A percentile compares a stretch with the other conserved stretches of the same genome.
phyloP scores from a whole-genome alignment of 2,329 filamentous ascomycete genomes.

The Penicillium sp. region DNA sequence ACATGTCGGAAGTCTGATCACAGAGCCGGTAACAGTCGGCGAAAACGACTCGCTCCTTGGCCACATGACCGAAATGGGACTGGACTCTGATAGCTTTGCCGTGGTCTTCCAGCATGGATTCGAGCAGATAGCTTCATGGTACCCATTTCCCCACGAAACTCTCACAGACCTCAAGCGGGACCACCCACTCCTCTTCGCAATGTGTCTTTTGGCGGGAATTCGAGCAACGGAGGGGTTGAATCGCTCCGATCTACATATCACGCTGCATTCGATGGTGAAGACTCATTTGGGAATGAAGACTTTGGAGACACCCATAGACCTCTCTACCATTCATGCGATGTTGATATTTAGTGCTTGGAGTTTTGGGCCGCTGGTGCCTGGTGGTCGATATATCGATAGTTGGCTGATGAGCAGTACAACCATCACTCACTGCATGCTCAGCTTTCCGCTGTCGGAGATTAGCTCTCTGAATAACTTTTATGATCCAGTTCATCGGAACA shows the following conservation, averaged over 20 bases:
- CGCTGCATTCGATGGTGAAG: constrained; percentile 9
- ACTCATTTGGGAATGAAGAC: constrained; percentile 8
- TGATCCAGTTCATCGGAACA: constrained; percentile 4
- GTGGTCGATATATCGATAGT: constrained; percentile 10
- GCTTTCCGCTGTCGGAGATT: constrained; percentile 6
- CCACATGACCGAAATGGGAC: constrained; percentile 10
- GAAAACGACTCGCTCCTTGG: constrained; percentile 6
- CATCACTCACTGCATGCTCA: constrained; percentile 11
- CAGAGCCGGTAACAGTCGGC: constrained; percentile 2
- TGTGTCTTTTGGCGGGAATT: constrained; percentile 9
- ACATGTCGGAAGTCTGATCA: constrained; percentile 11
- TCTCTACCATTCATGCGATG: constrained; percentile 9
- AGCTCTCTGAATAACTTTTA: neutral
- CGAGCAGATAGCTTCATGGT: constrained; percentile 11
- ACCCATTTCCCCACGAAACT: constrained; percentile 8
- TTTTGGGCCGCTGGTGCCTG: constrained; percentile 7
- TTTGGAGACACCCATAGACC: constrained; percentile 6
- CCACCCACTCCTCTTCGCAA: constrained; percentile 8
- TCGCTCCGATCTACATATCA: constrained; percentile 5
- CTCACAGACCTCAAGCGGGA: constrained; percentile 7
- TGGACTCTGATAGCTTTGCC: constrained; percentile 7
- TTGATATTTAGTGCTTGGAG: constrained; percentile 10
- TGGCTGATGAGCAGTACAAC: constrained; percentile 13
- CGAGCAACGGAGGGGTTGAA: constrained; percentile 9
- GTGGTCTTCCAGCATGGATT: constrained; percentile 7